Percentiles rank a stretch among this genome's conserved stretches.
Conservation (phyloP, 2,329 filamentous ascomycete species). For the Aspergillus awamori region DNA sequence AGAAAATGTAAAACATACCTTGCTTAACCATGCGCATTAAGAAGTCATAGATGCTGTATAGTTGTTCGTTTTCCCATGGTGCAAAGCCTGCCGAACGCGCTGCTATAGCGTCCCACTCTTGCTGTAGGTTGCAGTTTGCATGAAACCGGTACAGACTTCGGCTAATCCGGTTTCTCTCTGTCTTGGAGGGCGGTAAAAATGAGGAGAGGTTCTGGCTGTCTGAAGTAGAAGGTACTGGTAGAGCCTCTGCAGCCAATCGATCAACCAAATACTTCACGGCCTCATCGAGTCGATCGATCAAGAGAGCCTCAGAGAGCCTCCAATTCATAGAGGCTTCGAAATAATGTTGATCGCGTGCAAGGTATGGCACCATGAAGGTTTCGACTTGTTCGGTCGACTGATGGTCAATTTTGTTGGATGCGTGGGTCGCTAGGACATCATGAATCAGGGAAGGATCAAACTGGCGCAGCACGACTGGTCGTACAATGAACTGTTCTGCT, state of each 20-base stretch:
- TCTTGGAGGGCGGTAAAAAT: background rate
- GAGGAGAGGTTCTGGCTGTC: background rate
- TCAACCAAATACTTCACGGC: background rate
- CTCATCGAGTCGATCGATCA: background rate
- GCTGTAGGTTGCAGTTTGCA: background rate
- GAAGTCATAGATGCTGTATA: background rate
- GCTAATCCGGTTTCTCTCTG: background rate
- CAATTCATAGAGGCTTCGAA: background rate
- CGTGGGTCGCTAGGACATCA: background rate
- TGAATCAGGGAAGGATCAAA: background rate
- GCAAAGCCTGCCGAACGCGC: background rate
- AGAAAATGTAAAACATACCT: no score
- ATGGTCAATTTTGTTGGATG: background rate
- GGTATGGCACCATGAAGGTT: background rate
- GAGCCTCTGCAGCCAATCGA: background rate
- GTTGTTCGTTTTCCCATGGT: constrained; percentile 6
- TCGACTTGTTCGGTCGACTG: background rate
- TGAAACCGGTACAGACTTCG: constrained; percentile 6
- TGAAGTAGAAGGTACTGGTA: background rate
- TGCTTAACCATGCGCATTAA: no score
- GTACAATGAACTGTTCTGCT: background rate
- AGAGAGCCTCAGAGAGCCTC: background rate
- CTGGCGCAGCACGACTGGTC: background rate
- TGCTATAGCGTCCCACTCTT: no score
- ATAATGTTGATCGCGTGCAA: background rate